Evolutionary conservation across 768 basidiomycete species (phyloP).

Genomic region (Serpula lacrymans): DNA sequence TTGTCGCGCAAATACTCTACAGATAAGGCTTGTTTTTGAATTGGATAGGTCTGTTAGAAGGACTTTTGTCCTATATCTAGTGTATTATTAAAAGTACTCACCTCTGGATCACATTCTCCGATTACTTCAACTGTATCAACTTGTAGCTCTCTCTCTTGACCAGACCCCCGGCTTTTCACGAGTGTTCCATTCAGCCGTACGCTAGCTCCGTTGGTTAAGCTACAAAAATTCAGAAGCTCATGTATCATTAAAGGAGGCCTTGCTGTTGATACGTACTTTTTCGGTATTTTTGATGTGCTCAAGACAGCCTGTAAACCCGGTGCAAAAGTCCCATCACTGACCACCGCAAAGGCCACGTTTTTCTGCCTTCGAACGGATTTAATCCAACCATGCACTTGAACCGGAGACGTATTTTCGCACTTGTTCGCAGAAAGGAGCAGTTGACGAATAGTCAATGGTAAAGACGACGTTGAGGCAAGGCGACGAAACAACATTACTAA

Average conservation of each 20-base stretch:
- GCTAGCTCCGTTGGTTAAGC: conserved; percentile 53
- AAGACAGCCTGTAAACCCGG: conserved; percentile 80
- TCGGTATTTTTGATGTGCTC: conserved; percentile 34
- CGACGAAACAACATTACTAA: conserved; percentile 27
- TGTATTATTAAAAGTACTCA: conserved; percentile 19
- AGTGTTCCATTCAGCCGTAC: conserved; percentile 49
- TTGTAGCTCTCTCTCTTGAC: conserved; percentile 51
- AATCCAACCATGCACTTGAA: conserved; percentile 76
- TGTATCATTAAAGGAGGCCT: not conserved
- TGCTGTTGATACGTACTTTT: conserved; percentile 23
- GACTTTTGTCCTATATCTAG: conserved; percentile 4
- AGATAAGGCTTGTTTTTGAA: conserved; percentile 84
- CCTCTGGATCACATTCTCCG: conserved; percentile 59
- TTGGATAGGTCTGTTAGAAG: conserved; percentile 68
- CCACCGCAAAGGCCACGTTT: conserved; percentile 77
- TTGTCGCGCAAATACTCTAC: conserved; percentile 81
- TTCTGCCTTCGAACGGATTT: conserved; percentile 85
- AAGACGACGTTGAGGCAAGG: conserved; percentile 25
- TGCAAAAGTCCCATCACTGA: conserved; percentile 76
- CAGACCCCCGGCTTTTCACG: conserved; percentile 42
- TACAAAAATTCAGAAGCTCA: conserved; percentile 15
- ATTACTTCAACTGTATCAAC: conserved; percentile 47
- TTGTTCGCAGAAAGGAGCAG: conserved; percentile 23
- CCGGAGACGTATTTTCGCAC: conserved; percentile 8
- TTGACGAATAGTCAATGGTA: conserved; percentile 34